Evolutionary conservation across 257 asterid genomes (phyloP).

Genomic region (Nicotiana undulata): DNA sequence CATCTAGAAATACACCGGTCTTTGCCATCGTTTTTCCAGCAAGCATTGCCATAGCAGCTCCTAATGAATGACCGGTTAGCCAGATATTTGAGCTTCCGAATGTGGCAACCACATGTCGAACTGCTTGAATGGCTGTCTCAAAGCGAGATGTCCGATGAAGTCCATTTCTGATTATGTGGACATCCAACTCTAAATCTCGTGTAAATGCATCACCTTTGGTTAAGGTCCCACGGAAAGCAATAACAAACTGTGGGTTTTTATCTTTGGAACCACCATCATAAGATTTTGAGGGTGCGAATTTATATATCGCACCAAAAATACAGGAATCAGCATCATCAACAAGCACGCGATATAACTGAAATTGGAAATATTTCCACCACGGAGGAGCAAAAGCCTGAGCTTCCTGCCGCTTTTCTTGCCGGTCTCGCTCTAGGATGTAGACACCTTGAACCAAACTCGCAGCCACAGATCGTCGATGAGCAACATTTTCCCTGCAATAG

Average conservation of each 20-base stretch:
- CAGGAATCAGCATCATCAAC: conserved; percentile 68
- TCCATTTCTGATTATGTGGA: conserved; percentile 54
- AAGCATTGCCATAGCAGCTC: conserved; percentile 79
- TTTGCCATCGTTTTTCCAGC: conserved; percentile 77
- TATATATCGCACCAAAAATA: conserved; percentile 70
- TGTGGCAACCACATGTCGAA: conserved; percentile 54
- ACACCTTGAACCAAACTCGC: conserved; percentile 88
- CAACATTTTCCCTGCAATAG: conserved; percentile 50
- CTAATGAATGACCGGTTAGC: conserved; percentile 89
- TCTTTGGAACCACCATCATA: conserved; percentile 5
- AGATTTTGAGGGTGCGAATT: conserved; percentile 28
- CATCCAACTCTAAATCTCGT: conserved; percentile 61
- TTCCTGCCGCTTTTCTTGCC: conserved; percentile 65
- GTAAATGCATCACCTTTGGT: conserved; percentile 69
- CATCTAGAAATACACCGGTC: conserved; percentile 45
- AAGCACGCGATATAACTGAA: conserved; percentile 45
- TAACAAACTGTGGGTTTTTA: conserved; percentile 42
- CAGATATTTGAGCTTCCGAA: conserved; percentile 56
- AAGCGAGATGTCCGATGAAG: conserved; percentile 75
- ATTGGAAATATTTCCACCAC: conserved; percentile 74
- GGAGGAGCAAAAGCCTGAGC: conserved; percentile 69
- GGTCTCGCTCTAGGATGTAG: conserved; percentile 76
- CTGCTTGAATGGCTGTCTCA: conserved; percentile 68
- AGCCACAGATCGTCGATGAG: conserved; percentile 62
- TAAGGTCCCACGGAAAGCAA: conserved; percentile 81